A percentile compares a stretch with the other conserved stretches of the same genome.
phyloP scores from a whole-genome alignment of 2,329 filamentous ascomycete species.

The Cytospora leucostoma region DNA sequence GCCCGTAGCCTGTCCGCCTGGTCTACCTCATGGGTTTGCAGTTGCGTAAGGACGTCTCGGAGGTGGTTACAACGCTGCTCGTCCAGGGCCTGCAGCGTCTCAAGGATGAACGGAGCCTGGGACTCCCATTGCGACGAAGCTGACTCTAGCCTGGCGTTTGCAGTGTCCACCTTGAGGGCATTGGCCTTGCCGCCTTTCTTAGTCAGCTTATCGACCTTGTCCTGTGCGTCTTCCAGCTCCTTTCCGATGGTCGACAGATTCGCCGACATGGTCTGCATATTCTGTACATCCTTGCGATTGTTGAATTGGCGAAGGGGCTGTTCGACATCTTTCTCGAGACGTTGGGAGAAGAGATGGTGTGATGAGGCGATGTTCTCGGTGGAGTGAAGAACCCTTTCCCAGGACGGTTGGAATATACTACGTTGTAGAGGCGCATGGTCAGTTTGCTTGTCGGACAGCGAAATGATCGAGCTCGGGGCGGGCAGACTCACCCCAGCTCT shows the following conservation, averaged over 20 bases:
- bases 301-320: conserved; percentile 76
- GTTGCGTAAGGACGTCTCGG: conserved; percentile 86
- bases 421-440: conserved; percentile 3
- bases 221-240: conserved; percentile 81
- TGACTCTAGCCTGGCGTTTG: conserved; percentile 71
- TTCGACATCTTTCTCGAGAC: conserved; percentile 89
- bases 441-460: conserved; percentile 5
- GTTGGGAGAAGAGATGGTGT: conserved; percentile 76
- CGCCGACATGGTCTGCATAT: conserved; percentile 76
- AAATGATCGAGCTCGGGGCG: conserved; percentile 17
- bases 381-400: conserved; percentile 82
- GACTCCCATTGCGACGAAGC: conserved; percentile 89
- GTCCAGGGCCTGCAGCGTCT: conserved; percentile 86
- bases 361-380: conserved; percentile 80
- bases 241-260: conserved; percentile 81
- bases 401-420: conserved; percentile 88
- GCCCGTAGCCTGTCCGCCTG: conserved; percentile 74
- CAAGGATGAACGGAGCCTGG: conserved; percentile 92
- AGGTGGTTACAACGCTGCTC: conserved; percentile 88
- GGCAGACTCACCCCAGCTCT: conserved; percentile 76
- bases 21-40: conserved; percentile 90
- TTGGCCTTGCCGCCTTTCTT: conserved; percentile 78
- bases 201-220: conserved; percentile 80
- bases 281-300: conserved; percentile 73
- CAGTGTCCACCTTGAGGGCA: conserved; percentile 74